These are phyloP conservation scores for Tuber microsphaerosporum DNA, from an alignment of 495 filamentous ascomycete genomes.

Conservation along the genomic window DNA sequence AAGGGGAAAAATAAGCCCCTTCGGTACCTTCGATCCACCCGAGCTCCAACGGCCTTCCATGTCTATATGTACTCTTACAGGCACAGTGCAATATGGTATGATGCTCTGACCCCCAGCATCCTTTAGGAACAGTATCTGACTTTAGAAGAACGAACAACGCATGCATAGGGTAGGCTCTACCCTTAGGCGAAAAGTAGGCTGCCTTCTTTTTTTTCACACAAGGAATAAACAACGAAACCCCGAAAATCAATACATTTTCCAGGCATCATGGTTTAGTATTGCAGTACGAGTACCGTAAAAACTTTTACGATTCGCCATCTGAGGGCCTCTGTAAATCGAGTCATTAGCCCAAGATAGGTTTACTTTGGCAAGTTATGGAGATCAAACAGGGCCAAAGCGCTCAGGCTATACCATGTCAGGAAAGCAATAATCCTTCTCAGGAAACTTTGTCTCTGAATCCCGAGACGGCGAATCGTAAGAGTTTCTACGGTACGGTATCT, in stretches of 20 bases:
- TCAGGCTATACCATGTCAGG: no score
- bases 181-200: background rate
- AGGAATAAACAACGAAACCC: background rate
- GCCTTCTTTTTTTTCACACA: background rate
- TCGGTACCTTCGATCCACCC: background rate
- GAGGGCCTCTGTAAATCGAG: no score
- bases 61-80: background rate
- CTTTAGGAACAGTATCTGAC: background rate
- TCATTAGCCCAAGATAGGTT: no score
- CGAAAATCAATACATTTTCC: background rate
- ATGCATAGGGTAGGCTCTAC: background rate
- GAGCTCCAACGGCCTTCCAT: background rate
- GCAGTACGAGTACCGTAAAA: no score
- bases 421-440: no score
- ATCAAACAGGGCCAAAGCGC: no score
- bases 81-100: background rate
- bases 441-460: no score
- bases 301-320: no score
- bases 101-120: background rate
- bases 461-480: no score
- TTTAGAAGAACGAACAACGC: background rate
- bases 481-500: no score
- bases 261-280: background rate
- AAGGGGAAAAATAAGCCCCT: background rate
- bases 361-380: no score